Evolutionary conservation across 228 moss, liverwort and hornwort genomes (phyloP).

Genomic region (Sphagnum magellanicum): DNA sequence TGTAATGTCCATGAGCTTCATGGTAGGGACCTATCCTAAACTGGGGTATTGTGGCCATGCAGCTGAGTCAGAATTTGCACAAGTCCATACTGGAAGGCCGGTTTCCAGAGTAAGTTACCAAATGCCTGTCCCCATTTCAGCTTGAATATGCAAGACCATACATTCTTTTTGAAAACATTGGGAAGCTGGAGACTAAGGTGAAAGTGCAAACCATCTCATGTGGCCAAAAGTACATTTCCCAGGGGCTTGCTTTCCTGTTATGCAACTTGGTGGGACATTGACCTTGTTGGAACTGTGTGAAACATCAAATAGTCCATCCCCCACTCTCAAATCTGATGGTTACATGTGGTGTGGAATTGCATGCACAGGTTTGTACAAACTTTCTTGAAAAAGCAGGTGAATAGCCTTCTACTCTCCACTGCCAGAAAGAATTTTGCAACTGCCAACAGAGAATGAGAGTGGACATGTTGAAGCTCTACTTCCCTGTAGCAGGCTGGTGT

Average conservation of each 20-base stretch:
- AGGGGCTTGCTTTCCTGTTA: no score
- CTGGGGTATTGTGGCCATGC: constrained; percentile 10
- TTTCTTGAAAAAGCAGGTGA: constrained; percentile 71
- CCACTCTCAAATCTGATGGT: no score
- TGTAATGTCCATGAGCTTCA: background rate
- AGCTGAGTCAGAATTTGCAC: constrained; percentile 79
- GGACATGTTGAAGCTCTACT: background rate
- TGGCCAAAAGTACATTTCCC: no score
- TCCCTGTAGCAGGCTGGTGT: background rate
- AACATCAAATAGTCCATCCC: no score
- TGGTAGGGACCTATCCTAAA: background rate
- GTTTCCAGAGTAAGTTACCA: constrained; percentile 58
- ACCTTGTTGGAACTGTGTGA: no score
- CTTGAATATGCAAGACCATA: background rate
- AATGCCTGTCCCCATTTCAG: background rate
- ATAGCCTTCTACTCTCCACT: background rate
- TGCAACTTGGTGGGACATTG: no score
- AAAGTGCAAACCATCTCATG: no score
- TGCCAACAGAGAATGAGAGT: background rate
- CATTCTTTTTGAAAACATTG: no score
- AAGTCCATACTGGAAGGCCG: constrained; percentile 79
- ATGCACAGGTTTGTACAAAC: constrained; percentile 71
- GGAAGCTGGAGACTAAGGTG: no score
- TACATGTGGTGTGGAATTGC: no score
- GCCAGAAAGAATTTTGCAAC: background rate